A percentile compares a stretch with the other conserved stretches of the same genome.
These are phyloP conservation scores for Xylariaceae sp. DNA, from an alignment of 2,329 filamentous ascomycete species.

Conservation along the genomic window DNA sequence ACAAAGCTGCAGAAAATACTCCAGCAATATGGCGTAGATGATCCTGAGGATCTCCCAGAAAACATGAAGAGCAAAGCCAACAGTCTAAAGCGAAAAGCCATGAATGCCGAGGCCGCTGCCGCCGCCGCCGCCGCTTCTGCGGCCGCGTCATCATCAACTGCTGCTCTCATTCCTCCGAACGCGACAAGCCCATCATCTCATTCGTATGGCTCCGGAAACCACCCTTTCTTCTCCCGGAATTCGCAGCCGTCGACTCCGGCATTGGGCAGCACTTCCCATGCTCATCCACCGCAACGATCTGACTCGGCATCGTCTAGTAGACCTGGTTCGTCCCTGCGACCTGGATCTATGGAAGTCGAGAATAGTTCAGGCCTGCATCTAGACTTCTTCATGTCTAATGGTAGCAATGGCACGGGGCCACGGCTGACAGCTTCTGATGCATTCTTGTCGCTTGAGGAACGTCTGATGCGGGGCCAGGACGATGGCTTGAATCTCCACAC, in stretches of 20 bases:
- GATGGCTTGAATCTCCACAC: constrained; percentile 50
- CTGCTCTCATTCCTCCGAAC: constrained; percentile 29
- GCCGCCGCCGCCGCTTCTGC: constrained; percentile 37
- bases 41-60: constrained; percentile 87
- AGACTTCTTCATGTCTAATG: constrained; percentile 45
- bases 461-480: constrained; percentile 51
- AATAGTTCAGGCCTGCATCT: constrained; percentile 42
- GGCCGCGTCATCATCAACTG: constrained; percentile 13
- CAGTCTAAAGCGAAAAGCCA: constrained; percentile 71
- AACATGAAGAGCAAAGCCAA: constrained; percentile 79
- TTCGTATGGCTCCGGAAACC: constrained; percentile 37
- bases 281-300: constrained; percentile 38
- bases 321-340: constrained; percentile 36
- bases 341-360: constrained; percentile 46
- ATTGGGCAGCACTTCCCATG: constrained; percentile 38
- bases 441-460: constrained; percentile 52
- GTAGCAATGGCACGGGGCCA: constrained; percentile 42
- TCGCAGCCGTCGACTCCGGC: constrained; percentile 44
- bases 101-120: constrained; percentile 58
- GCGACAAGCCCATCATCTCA: constrained; percentile 40
- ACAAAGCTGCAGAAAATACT: constrained; percentile 97
- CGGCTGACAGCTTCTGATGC: constrained; percentile 46
- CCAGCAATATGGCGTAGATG: constrained; percentile 82
- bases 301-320: constrained; percentile 40
- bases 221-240: constrained; percentile 40